Base-by-base conservation (phyloP, 1,284 basidiomycete genomes). In the Cryptococcus depauperatus region DNA sequence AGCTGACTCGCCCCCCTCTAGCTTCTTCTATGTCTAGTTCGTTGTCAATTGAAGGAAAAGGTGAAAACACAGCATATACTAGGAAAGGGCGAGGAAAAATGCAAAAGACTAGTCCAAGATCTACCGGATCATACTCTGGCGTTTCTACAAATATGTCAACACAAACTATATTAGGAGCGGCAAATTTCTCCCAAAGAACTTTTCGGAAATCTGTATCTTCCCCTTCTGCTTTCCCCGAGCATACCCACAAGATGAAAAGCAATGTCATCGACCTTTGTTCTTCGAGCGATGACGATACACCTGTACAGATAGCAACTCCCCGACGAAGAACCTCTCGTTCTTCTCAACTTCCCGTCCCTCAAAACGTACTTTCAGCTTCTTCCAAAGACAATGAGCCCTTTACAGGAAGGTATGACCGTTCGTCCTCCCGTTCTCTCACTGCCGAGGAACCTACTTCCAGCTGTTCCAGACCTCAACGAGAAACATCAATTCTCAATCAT, bases 181-280 rank as follows among this genome's bases (percentile, higher is more conserved):
- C 35, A 19, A 18, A 22, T 25, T 19, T 37, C 38, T 26, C 44
- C 30, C 18, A 13, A 8, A 18, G 35, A 18, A 18, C 16, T 8
- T 37, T 16, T 8, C 16, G 14, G 23, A 47, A 51, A 27, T 41
- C 46, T 10, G 44, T 47, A 40, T 51, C 50, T 6, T 51, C 50
- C 2, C 50, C 50, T 34, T 47, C 50, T 3, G 40, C 46, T 11
- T 43, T 51, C 18, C 9, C 35, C 19, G 14, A 18, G 16, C 21
- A 41, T 16, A n/a, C 32, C 41, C 30, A 33, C 18, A 5, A 29
- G 22, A 13, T 18, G 39, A 19, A 8, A 2, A 23, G 30, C 22
- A 13, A 23, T n/a, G 29, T 30, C 11, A 40, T 40, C 5, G 35
- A 37, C 14, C 35, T 37, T 14, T 37, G 35, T 6, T 37, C 35